Conservation (phyloP, 2,329 filamentous ascomycete genomes). For the Calonectria crousiana region DNA sequence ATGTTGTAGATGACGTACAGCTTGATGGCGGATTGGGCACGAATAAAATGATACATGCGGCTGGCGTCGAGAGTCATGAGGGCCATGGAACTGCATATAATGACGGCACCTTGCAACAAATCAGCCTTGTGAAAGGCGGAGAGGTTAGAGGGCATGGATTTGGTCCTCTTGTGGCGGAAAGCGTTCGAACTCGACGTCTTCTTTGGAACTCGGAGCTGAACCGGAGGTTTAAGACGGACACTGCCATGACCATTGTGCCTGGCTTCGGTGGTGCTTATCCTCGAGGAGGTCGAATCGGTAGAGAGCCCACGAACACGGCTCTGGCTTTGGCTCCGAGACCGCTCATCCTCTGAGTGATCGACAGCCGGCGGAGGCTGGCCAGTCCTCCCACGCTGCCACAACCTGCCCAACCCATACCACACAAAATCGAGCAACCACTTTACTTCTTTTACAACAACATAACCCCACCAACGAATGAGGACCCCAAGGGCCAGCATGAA, state of each 20-base stretch:
- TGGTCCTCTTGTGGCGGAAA: slow-evolving; percentile 77
- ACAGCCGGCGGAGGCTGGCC: slow-evolving; percentile 51
- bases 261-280: slow-evolving; percentile 19
- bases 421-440: slow-evolving; percentile 81
- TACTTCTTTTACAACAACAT: slow-evolving; percentile 78
- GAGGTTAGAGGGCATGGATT: slow-evolving; percentile 86
- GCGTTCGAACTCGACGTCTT: slow-evolving; percentile 45
- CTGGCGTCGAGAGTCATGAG: slow-evolving; percentile 95
- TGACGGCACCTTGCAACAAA: slow-evolving; percentile 88
- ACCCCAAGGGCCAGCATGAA: slow-evolving; percentile 86
- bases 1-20: slow-evolving; percentile 99
- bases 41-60: slow-evolving; percentile 97
- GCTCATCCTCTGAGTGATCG: slow-evolving; percentile 52
- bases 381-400: slow-evolving; percentile 75
- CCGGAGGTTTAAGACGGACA: slow-evolving; percentile 30
- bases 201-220: slow-evolving; percentile 29
- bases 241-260: slow-evolving; percentile 14
- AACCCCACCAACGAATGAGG: slow-evolving; percentile 81
- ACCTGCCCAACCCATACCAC: slow-evolving; percentile 80
- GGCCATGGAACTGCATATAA: slow-evolving; percentile 85
- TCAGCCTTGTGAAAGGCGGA: slow-evolving; percentile 95
- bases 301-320: slow-evolving; percentile 50
- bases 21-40: slow-evolving; percentile 96
- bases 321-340: slow-evolving; percentile 54
- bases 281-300: slow-evolving; percentile 25